These are phyloP conservation scores for Sutorius eximius DNA, from an alignment of 1,284 basidiomycete genomes.

Conservation along the genomic window DNA sequence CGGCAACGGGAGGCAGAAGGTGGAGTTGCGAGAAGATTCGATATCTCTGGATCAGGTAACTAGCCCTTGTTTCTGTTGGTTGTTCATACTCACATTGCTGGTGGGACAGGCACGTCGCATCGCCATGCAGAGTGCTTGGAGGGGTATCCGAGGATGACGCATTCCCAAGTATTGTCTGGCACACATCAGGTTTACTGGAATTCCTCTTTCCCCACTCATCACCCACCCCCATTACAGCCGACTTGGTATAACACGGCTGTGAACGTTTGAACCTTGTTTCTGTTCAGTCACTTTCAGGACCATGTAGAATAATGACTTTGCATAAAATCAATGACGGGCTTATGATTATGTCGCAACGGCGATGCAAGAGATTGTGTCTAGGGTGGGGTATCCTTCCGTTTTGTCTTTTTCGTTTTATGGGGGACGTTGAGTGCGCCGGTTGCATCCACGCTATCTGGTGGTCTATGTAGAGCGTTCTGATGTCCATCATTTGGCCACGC, in stretches of 20 bases:
- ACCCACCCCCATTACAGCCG: conserved; percentile 9
- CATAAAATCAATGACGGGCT: conserved; percentile 15
- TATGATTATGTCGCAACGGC: conserved; percentile 6
- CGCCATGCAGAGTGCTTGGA: conserved; percentile 75
- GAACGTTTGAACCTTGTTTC: conserved; percentile 11
- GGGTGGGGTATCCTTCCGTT: conserved; percentile 18
- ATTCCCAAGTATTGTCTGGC: conserved; percentile 6
- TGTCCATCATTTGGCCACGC: conserved; percentile 1
- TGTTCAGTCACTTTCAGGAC: conserved; percentile 18
- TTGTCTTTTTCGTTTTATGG: conserved; percentile 19
- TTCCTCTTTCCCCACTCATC: conserved; percentile 3
- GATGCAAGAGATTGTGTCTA: conserved; percentile 4
- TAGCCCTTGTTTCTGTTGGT: conserved; percentile 4
- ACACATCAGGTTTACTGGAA: conserved; percentile 1
- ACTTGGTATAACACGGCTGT: conserved; percentile 7
- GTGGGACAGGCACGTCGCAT: conserved; percentile 60
- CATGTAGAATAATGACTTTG: conserved; percentile 34
- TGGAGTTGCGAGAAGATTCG: conserved; percentile 75
- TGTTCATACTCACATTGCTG: conserved; percentile 12
- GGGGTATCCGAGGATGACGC: conserved; percentile 49
- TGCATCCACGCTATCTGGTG: background rate
- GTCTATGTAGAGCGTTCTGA: background rate
- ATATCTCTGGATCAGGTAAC: conserved; percentile 87
- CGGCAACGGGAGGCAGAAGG: conserved; percentile 62
- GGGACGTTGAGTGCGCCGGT: background rate